Evolutionary conservation across 2,329 filamentous ascomycete species (phyloP).

Genomic region (Monilinia laxa): DNA sequence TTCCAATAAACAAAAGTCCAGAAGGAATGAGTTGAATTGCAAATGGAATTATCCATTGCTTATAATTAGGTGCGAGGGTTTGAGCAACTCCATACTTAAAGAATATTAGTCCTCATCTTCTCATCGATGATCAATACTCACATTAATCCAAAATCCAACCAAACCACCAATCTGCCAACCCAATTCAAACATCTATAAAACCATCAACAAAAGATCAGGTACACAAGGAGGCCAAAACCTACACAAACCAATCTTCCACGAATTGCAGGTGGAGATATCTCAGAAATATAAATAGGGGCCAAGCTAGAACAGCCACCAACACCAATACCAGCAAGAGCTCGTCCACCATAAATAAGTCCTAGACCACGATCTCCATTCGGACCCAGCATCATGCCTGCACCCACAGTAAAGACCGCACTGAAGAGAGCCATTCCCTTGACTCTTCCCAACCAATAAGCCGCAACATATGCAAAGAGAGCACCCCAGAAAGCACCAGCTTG

Average conservation of each 20-base stretch:
- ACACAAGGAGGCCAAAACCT: background rate
- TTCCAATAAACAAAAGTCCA: conserved; percentile 59
- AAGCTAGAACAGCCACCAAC: conserved; percentile 51
- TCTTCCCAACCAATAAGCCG: conserved; percentile 4
- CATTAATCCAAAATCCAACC: conserved; percentile 64
- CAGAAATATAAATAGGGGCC: conserved; percentile 51
- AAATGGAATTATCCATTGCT: conserved; percentile 65
- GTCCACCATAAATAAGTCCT: conserved; percentile 28
- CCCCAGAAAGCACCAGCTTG: conserved; percentile 35
- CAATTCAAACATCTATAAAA: conserved; percentile 56
- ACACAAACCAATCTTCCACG: conserved; percentile 26
- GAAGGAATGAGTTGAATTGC: conserved; percentile 64
- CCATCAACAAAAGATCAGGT: background rate
- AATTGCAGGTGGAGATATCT: conserved; percentile 34
- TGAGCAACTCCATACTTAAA: conserved; percentile 54
- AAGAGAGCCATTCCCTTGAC: conserved; percentile 59
- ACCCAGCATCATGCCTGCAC: conserved; percentile 67
- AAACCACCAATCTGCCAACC: conserved; percentile 64
- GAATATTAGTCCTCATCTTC: conserved; percentile 17
- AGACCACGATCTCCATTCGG: conserved; percentile 42
- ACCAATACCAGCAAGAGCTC: conserved; percentile 33
- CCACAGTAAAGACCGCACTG: conserved; percentile 63
- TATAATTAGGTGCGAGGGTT: conserved; percentile 34
- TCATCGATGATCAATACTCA: conserved; percentile 41
- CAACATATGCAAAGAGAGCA: conserved; percentile 2